Conservation (phyloP, 805 yeast species). For the Cyberlindnera meyerae region DNA sequence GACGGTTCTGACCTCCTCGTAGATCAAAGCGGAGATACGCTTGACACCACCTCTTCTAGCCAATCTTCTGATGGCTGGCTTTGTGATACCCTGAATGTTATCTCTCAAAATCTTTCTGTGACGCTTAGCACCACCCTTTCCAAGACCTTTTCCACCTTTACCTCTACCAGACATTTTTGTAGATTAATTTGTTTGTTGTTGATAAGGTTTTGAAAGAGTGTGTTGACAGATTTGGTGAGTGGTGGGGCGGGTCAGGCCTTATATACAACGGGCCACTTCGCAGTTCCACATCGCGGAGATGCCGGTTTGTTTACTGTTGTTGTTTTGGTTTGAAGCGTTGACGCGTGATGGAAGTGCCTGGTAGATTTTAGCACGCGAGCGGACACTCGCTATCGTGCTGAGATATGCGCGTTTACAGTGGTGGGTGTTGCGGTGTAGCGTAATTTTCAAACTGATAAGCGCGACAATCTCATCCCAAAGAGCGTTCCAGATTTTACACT, state of each 20-base stretch:
- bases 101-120: slow-evolving; percentile 99
- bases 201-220: background rate
- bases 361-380: background rate
- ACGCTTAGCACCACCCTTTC: slow-evolving; percentile 99
- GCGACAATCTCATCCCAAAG: no score
- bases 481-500: no score
- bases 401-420: background rate
- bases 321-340: no score
- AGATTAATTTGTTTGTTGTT: slow-evolving; percentile 20
- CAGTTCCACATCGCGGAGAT: no score
- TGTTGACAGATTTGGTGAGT: background rate
- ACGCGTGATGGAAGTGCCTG: no score
- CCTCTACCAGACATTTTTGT: slow-evolving; percentile 95
- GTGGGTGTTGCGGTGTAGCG: background rate
- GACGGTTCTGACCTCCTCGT: slow-evolving; percentile 98
- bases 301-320: background rate
- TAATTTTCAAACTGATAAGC: background rate
- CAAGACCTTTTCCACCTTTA: slow-evolving; percentile 99
- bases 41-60: slow-evolving; percentile 99
- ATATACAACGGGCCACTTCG: no score
- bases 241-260: background rate
- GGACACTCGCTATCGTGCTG: background rate
- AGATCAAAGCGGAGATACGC: slow-evolving; percentile 98
- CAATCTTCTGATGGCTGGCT: slow-evolving; percentile 99
- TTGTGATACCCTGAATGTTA: slow-evolving; percentile 99